Percentiles rank a stretch among this genome's conserved stretches.
Conservation (phyloP, 352 stramenopile genomes). For the Phytopythium oedochilum region DNA sequence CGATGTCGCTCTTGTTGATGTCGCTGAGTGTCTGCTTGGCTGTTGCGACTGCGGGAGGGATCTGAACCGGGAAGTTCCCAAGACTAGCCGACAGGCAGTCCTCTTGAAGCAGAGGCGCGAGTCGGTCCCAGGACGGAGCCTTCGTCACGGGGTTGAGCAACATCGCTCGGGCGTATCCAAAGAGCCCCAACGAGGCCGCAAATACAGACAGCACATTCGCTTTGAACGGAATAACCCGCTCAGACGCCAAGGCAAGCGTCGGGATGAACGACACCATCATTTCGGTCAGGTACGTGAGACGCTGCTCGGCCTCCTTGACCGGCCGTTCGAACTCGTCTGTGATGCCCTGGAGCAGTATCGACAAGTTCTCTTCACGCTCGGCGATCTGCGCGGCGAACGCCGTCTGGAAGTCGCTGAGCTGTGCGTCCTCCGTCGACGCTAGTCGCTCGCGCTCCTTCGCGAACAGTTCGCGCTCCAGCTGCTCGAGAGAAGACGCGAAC, state of each 20-base stretch:
- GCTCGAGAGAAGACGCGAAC: constrained; percentile 54
- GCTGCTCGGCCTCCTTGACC: constrained; percentile 53
- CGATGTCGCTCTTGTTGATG: constrained; percentile 46
- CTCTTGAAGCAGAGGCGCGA: constrained; percentile 44
- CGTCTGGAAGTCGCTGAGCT: constrained; percentile 62
- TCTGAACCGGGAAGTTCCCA: constrained; percentile 13
- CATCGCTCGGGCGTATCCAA: constrained; percentile 30
- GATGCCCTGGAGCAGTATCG: constrained; percentile 37
- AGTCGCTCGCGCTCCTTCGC: constrained; percentile 59
- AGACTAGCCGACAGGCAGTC: constrained; percentile 17
- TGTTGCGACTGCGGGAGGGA: constrained; percentile 12
- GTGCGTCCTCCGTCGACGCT: constrained; percentile 34
- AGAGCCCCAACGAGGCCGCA: constrained; percentile 35
- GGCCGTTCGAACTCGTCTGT: constrained; percentile 32
- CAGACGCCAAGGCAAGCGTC: constrained; percentile 36
- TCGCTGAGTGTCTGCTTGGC: constrained; percentile 44
- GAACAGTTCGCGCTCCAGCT: constrained; percentile 60
- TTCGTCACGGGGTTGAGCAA: constrained; percentile 57
- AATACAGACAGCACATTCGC: constrained; percentile 38
- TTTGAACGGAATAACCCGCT: constrained; percentile 63
- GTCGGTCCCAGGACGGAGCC: constrained; percentile 55
- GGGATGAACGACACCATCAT: constrained; percentile 45
- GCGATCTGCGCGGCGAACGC: constrained; percentile 47
- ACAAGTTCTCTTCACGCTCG: constrained; percentile 62
- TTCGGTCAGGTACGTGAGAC: constrained; percentile 44